Base-by-base conservation (phyloP, 148 eudicot species). In the Drosera capensis region DNA sequence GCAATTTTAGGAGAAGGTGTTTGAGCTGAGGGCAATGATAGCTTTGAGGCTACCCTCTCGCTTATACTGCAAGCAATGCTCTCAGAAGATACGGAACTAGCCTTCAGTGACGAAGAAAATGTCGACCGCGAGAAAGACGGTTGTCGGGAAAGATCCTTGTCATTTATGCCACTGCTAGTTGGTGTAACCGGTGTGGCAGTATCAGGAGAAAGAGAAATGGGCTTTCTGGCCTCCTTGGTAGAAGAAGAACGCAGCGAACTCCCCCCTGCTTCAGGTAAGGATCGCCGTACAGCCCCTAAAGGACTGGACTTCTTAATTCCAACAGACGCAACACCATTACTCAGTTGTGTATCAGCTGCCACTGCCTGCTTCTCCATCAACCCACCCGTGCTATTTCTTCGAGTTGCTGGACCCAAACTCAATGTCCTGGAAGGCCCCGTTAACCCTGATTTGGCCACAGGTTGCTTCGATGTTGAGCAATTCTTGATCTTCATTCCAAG, bases 301-400 rank as follows among this genome's bases (percentile, higher is more conserved):
- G 71, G 48, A 18, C 41, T 66, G 18, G 52, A 34, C 31, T 49
- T 65, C 49, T 67, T 69, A 46, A 58, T 64, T 20, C 37, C 55
- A 42, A 30, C 48, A n/a, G 64, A 54, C 58, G 57, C 53, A 56
- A 41, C 55, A 53, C 41, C 57, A 45, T 43, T 49, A 23, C 29
- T 68, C 28, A 25, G 67, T 51, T 63, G 74, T 30, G 6, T 40
- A 12, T 54, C 64, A 15, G 42, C 42, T 34, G 60, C 16, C 5
- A 49, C 42, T 16, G 74, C 29, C 56, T 56, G 80, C 59, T 67
- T 77, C 49, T 71, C 84, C 20, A 63, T 71, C 48, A 68, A 58
- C 46, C 76, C 78, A 49, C 82, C 97, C 7, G 87, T 90, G 68
- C 85, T 84, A 51, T 62, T 90, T 63, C 92, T 80, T 67, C 95